Conservation (phyloP, 345 rosid species). For the Eucalyptus dawsonii region DNA sequence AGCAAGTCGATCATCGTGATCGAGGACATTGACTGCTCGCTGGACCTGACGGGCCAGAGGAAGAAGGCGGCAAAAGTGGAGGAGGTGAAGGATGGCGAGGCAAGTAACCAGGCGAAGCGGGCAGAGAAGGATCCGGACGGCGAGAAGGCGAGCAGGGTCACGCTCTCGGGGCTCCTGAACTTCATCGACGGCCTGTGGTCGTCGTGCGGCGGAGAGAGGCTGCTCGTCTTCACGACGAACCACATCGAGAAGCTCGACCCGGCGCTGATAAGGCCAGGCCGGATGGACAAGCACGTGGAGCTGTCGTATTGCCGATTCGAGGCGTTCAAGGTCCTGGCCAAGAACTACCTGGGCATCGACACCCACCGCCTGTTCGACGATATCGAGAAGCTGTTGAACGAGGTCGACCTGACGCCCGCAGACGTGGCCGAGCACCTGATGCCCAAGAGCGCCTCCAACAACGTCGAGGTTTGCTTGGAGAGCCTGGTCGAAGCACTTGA, state of each 20-base stretch:
- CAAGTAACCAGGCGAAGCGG: not conserved
- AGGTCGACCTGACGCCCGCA: constrained; percentile 1
- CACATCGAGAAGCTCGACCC: constrained; percentile 10
- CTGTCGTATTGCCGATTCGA: not conserved
- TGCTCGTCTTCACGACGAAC: constrained; percentile 12
- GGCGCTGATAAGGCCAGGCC: constrained; percentile 7
- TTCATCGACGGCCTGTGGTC: constrained; percentile 14
- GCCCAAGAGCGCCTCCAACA: not conserved
- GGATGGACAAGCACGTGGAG: constrained; percentile 18
- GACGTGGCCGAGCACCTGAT: constrained; percentile 15
- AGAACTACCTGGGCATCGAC: not conserved
- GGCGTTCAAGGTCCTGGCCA: constrained; percentile 1
- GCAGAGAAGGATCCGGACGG: not conserved
- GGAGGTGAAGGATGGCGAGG: not conserved
- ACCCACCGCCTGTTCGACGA: not conserved
- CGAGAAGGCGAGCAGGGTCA: not conserved
- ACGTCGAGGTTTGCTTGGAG: not conserved
- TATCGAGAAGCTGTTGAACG: not conserved
- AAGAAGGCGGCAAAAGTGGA: not conserved
- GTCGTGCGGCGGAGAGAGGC: constrained; percentile 7
- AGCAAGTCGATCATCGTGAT: constrained; percentile 14
- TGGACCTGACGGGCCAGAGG: constrained; percentile 9
- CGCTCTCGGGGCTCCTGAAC: constrained; percentile 13
- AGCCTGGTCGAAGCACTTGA: not conserved
- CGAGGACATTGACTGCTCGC: constrained; percentile 15